phyloP scores from a whole-genome alignment of 2,329 filamentous ascomycete genomes.

The Chrysoporthe austroafricana region DNA sequence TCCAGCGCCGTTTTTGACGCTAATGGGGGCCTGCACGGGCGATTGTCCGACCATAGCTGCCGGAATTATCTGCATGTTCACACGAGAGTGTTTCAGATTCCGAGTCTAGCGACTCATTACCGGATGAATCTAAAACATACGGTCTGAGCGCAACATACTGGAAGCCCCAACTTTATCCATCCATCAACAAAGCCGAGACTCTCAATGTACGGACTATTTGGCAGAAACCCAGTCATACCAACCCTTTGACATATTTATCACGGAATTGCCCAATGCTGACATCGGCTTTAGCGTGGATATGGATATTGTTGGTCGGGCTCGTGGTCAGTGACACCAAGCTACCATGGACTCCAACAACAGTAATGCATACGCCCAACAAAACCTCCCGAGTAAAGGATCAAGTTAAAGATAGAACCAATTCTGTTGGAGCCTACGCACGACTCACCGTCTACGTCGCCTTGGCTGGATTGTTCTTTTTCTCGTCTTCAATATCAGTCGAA shows the following conservation, averaged over 20 bases:
- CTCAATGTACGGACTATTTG: too few relatives aligned
- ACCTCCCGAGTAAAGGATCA: not conserved
- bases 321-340: slow-evolving; percentile 13
- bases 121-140: not conserved
- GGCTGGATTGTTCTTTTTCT: slow-evolving; percentile 6
- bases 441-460: slow-evolving; percentile 18
- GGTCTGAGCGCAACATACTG: not conserved
- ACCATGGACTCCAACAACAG: not conserved
- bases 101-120: too few relatives aligned
- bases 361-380: not conserved
- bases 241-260: too few relatives aligned
- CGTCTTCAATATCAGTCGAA: not conserved
- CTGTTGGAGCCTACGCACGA: slow-evolving; percentile 4
- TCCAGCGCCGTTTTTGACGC: too few relatives aligned
- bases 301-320: slow-evolving; percentile 19
- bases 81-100: too few relatives aligned
- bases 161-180: too few relatives aligned
- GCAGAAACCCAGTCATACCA: too few relatives aligned
- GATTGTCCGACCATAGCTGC: too few relatives aligned
- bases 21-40: too few relatives aligned
- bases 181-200: too few relatives aligned
- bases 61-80: too few relatives aligned
- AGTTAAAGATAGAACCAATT: not conserved
- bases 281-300: slow-evolving; percentile 13
- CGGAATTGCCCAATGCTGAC: slow-evolving; percentile 6